These are phyloP conservation scores for Trichoderma arundinaceum DNA, from an alignment of 2,329 filamentous ascomycete species.

Conservation along the genomic window DNA sequence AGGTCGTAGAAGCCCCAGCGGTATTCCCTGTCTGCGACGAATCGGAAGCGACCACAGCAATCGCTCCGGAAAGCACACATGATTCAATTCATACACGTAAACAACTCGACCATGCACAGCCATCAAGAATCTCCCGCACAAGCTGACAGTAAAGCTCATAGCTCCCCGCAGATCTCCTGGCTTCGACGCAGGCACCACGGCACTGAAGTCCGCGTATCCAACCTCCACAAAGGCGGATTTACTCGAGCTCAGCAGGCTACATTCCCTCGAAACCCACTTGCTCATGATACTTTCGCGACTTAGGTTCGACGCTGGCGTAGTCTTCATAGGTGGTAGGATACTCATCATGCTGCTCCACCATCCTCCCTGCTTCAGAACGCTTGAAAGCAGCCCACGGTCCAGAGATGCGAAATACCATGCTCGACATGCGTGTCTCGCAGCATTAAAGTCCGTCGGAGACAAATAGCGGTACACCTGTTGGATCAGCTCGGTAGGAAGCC, in stretches of 20 bases:
- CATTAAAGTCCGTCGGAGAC: constrained; percentile 57
- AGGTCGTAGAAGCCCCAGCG: constrained; percentile 46
- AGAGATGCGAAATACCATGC: constrained; percentile 65
- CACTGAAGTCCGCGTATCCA: constrained; percentile 47
- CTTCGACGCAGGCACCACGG: constrained; percentile 38
- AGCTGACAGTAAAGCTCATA: constrained; percentile 57
- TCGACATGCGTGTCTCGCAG: constrained; percentile 64
- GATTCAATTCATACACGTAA: constrained; percentile 58
- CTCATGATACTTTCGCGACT: constrained; percentile 47
- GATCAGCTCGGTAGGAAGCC: constrained; percentile 46
- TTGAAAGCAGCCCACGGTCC: constrained; percentile 54
- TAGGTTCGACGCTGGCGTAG: constrained; percentile 31
- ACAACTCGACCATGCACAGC: constrained; percentile 60
- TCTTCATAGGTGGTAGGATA: constrained; percentile 38
- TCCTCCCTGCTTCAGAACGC: constrained; percentile 61
- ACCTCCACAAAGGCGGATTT: constrained; percentile 43
- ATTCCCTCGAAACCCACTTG: constrained; percentile 51
- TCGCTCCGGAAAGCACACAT: constrained; percentile 43
- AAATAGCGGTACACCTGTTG: constrained; percentile 46
- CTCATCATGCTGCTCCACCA: constrained; percentile 52
- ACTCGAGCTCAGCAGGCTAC: constrained; percentile 36
- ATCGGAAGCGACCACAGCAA: constrained; percentile 39
- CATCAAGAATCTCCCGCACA: constrained; percentile 63
- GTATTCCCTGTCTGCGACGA: constrained; percentile 36
- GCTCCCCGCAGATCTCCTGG: constrained; percentile 38